Evolutionary conservation across 2,329 filamentous ascomycete species (phyloP), one percentile per base, ranked within the genome.

Genomic region (Ampelomyces quisqualis): DNA sequence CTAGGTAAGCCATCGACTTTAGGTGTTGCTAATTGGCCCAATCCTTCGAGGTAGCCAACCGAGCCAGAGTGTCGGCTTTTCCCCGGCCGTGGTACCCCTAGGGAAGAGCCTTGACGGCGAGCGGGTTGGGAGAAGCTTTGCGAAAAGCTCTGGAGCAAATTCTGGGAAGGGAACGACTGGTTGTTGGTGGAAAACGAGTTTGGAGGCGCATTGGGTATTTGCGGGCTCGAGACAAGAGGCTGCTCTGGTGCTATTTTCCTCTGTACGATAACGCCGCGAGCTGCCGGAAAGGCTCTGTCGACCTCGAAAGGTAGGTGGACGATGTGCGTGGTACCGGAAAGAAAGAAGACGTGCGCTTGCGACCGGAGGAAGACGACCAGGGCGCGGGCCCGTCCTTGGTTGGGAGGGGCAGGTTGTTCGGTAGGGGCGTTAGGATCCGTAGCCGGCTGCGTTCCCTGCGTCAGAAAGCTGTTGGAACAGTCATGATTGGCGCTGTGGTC

Each of bases 241-340:
- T 60, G 51, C 72, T 75, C 20, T 74, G 79, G 43, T 72, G 75
- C 76, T 28, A 84, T 74, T 62, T 86, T 95, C 46, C 90, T 79
- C 68, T 97, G 91, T 41, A 98, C 81, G 14, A 98, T 78, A 34
- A 97, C 77, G 18, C 93, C 93, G 21, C 82, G 77, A 5, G 90
- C 86, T 9, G 88, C 87, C 23, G 91, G 82, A 65, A 90, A 88
- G 20, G 88, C 90, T 38, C 82, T 82, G 62, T 95, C 89, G 28
- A 96, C 86, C 70, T 97, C 90, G 62, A 98, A 98, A 2, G 91
- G 91, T 61, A 98, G 81, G 65, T 95, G 89, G 33, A 97, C 78
- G 43, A 95, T 81, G 76, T 98, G 88, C 62, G 81, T 93, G 22
- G 88, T 84, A 14, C 91, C 91, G 2, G 86, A 81, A 24, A 97